Evolutionary conservation across 1,284 basidiomycete species (phyloP).

Genomic region (Leccinum subrobustum): DNA sequence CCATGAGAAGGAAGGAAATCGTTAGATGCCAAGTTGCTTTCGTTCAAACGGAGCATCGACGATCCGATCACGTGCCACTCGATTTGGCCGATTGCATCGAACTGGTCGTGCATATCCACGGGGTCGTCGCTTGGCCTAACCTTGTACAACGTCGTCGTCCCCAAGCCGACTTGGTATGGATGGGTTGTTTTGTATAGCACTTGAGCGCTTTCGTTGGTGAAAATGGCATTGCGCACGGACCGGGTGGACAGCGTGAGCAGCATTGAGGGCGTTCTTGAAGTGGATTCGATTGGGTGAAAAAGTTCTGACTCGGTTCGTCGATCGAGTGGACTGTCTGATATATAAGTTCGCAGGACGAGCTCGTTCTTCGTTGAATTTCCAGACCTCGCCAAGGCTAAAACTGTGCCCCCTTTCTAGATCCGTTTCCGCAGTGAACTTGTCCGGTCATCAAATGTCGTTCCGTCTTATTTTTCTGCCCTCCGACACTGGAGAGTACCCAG

Average conservation of each 20-base stretch:
- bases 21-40: constrained; percentile 19
- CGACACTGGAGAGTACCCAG: not conserved
- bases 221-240: constrained; percentile 23
- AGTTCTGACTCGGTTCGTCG: not conserved
- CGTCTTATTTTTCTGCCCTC: not conserved
- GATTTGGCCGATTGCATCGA: constrained; percentile 25
- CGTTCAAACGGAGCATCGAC: constrained; percentile 22
- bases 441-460: too few relatives aligned
- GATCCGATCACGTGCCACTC: constrained; percentile 29
- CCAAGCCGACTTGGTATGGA: constrained; percentile 12
- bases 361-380: not conserved
- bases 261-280: constrained; percentile 10
- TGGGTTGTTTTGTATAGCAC: constrained; percentile 34
- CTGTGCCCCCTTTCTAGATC: not conserved
- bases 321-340: not conserved
- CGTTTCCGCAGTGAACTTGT: not conserved
- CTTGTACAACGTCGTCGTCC: constrained; percentile 28
- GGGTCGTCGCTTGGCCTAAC: constrained; percentile 24
- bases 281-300: not conserved
- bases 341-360: not conserved
- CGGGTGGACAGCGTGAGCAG: constrained; percentile 22
- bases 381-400: not conserved
- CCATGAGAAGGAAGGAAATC: constrained; percentile 29
- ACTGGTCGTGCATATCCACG: constrained; percentile 29
- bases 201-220: constrained; percentile 25